Base-by-base conservation (phyloP, 73 alveolate genomes). In the Paramecium pentaurelia region DNA sequence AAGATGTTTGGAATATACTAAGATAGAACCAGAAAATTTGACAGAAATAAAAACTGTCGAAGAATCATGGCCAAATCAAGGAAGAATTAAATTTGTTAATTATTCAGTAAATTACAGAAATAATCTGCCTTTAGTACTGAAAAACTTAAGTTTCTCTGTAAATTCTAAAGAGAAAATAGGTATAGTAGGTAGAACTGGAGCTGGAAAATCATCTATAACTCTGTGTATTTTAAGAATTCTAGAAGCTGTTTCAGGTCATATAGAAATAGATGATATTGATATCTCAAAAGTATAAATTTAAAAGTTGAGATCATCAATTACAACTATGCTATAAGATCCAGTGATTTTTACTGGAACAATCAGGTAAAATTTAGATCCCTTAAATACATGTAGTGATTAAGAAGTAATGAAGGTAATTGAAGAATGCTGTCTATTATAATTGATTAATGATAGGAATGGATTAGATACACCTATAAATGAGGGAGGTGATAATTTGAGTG, bases 101-200 rank as follows among this genome's bases (percentile, higher is more conserved):
- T 97, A 86, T 71, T 92, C 96, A 40, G 92, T 95, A 6, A 93
- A 77, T 38, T 96, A 96, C 36, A 91, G 98, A 93, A 88, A 54
- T 44, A 93, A 92, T 83, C 86, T 97, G 32, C 93, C 92, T 22
- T 86, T 93, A n/a, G 97, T 94, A 1, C 58, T 96, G 40, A 95
- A 85, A 37, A 92, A 93, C 49, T 20, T 96, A 54, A 87, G 89
- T 16, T 71, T 93, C 6, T 11, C 84, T n/a, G 95, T 96, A 25
- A 73, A 94, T 16, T 70, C 97, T 9, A 95, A 98, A 25, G 98
- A 97, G 89, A 97, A 98, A 93, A 86, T 98, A 1, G 99, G 99
- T 22, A 97, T 98, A 7, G 99, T 96, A 12, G 99, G 99, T 3
- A 94, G 99, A 92, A 97, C 99, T 18, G 99, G 99, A 4, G 97